These are phyloP conservation scores for Vaccinium vitisidaea DNA, from an alignment of 148 eudicot genomes.

Conservation along the genomic window DNA sequence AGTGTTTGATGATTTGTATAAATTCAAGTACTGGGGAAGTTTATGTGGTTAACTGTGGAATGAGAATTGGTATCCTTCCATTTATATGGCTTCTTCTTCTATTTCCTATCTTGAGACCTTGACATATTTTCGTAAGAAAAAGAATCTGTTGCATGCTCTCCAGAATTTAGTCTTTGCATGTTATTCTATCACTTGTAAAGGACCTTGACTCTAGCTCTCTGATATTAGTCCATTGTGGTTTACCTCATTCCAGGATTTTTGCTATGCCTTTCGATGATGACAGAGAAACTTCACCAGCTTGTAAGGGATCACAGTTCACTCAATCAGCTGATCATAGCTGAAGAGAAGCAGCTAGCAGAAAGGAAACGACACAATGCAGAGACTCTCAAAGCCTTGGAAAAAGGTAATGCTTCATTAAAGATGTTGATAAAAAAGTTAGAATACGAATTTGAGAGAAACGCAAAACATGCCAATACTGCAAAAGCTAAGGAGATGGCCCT, in stretches of 20 bases:
- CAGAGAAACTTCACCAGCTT: constrained; percentile 48
- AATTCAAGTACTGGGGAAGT: neutral
- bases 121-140: neutral
- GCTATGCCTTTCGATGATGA: constrained; percentile 48
- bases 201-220: neutral
- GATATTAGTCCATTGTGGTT: neutral
- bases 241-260: constrained; percentile 39
- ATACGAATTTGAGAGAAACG: constrained; percentile 36
- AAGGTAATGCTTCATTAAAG: constrained; percentile 33
- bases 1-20: neutral
- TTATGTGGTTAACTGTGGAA: neutral
- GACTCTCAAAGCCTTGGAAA: constrained; percentile 30
- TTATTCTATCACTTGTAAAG: neutral
- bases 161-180: neutral
- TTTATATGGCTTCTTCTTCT: neutral
- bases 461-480: constrained; percentile 35
- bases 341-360: constrained; percentile 46
- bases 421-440: constrained; percentile 37
- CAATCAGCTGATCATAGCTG: constrained; percentile 40
- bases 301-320: constrained; percentile 45
- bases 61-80: neutral
- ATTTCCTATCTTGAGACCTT: neutral
- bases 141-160: neutral
- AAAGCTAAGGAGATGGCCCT: constrained; percentile 39
- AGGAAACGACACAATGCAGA: constrained; percentile 26